Percentiles rank a stretch among this genome's conserved stretches.
phyloP scores from a whole-genome alignment of 2,329 filamentous ascomycete genomes.

The Cytospora piceae region DNA sequence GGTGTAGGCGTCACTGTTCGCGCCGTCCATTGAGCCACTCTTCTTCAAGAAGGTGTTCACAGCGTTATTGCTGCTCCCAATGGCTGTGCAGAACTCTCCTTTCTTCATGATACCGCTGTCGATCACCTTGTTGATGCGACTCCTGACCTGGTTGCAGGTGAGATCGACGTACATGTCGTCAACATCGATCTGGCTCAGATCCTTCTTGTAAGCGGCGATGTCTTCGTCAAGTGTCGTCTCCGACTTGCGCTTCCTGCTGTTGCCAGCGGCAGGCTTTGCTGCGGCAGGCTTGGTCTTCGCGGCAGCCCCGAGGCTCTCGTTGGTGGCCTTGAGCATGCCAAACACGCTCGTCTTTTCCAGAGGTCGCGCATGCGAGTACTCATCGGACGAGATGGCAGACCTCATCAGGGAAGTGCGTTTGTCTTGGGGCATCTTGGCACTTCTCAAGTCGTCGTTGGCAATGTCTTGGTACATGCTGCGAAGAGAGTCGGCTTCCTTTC shows the following conservation, averaged over 20 bases:
- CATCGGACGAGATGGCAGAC: not conserved
- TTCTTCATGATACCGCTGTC: constrained; percentile 55
- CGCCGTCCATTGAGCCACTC: constrained; percentile 45
- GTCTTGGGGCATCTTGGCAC: not conserved
- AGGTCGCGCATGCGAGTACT: not conserved
- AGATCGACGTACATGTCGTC: constrained; percentile 23
- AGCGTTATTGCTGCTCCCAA: constrained; percentile 45
- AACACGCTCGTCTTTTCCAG: not conserved
- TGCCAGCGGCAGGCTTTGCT: not conserved
- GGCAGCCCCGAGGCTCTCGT: not conserved
- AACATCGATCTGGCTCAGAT: constrained; percentile 32
- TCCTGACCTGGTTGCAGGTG: constrained; percentile 27
- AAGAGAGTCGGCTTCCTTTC: not conserved
- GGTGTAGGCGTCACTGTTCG: constrained; percentile 40
- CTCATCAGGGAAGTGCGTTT: not conserved
- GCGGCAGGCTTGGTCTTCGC: not conserved
- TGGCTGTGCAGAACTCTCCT: constrained; percentile 52
- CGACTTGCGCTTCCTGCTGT: constrained; percentile 36
- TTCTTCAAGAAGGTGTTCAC: constrained; percentile 55
- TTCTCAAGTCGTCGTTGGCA: not conserved
- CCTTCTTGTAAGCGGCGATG: constrained; percentile 36
- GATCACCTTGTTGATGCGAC: constrained; percentile 39
- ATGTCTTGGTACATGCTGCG: no score
- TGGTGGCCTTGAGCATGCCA: not conserved
- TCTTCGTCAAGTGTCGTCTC: constrained; percentile 35